Base-by-base conservation (phyloP, 208 protist genomes). In the Wallacemonas rigidus region DNA sequence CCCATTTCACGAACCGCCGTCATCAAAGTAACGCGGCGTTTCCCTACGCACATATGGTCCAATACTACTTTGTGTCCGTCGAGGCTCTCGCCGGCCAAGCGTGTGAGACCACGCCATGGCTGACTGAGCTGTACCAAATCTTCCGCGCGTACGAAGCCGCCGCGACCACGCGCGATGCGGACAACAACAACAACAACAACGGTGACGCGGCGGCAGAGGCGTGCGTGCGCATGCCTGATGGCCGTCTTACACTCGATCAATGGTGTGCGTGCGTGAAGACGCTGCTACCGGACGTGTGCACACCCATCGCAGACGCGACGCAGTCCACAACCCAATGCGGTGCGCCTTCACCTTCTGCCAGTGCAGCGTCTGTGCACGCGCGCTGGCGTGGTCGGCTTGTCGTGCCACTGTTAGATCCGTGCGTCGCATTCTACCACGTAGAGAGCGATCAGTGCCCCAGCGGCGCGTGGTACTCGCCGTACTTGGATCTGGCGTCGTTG, bases 11-110 rank as follows among this genome's bases (percentile, higher is more conserved):
- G 8, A 81, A 85, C 69, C 68, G 76, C 1, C 80, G 86, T 14
- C 83, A 88, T 38, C 86, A 91, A 67, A 85, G 77, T 55, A 80
- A 88, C 69, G 60, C 82, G 14, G 71, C 75, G 6, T 91, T 91
- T 75, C 86, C 82, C 0, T 91, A 77, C 65, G 35, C 69, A 26
- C 45, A 55, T 40, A 91, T 91, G 86, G 79, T 84, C 15, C 86
- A 91, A 71, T 91, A 79, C 69, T 88, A 83, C 74, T 86, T 91
- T 72, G 75, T 85, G 11, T n/a, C 36, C 26, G 26, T 26, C 26
- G 26, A 26, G 26, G 26, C 26, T 26, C 26, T 26, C 26, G 26
- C 26, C 26, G 5, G 39, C 43, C 5, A 14, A 11, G 43, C 38
- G 53, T 5, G 56, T 26, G 39, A 39, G 12, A 8, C 9, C 35